Evolutionary conservation across 257 asterid species (phyloP).

Genomic region (Ocimum tenuiflorum): DNA sequence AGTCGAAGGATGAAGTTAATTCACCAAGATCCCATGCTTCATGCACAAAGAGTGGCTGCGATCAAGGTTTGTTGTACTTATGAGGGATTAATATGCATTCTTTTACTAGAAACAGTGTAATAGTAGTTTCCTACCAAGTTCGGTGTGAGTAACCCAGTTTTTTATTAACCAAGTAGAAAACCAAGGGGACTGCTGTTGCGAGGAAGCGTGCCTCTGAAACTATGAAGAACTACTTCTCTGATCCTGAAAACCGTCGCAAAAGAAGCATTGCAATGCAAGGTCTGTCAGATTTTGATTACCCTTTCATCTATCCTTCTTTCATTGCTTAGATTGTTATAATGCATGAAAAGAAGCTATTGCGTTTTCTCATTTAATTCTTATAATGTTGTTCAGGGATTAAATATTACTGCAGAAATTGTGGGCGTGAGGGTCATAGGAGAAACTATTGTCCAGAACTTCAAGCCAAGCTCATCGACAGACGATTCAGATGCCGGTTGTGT

Average conservation of each 20-base stretch:
- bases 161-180: slow-evolving; percentile 36
- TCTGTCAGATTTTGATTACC: slow-evolving; percentile 5
- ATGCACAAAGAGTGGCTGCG: slow-evolving; percentile 91
- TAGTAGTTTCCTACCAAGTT: not conserved
- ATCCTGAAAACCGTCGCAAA: slow-evolving; percentile 82
- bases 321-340: not conserved
- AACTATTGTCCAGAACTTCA: slow-evolving; percentile 65
- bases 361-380: not conserved
- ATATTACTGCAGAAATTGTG: slow-evolving; percentile 68
- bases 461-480: slow-evolving; percentile 28
- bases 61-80: slow-evolving; percentile 52
- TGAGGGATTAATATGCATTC: not conserved
- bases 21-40: slow-evolving; percentile 73
- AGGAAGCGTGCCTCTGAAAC: slow-evolving; percentile 81
- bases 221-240: slow-evolving; percentile 68
- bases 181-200: slow-evolving; percentile 72
- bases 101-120: too few species aligned
- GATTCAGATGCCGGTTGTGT: slow-evolving; percentile 61
- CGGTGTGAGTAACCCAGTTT: not conserved
- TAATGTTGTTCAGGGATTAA: slow-evolving; percentile 41
- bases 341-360: too few species aligned
- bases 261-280: slow-evolving; percentile 92
- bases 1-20: slow-evolving; percentile 89
- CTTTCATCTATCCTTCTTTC: not conserved
- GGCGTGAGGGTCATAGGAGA: slow-evolving; percentile 79